A percentile compares a stretch with the other conserved stretches of the same genome.
Conservation (phyloP, 78 protist genomes). For the Planoprotostelium fungivorum region DNA sequence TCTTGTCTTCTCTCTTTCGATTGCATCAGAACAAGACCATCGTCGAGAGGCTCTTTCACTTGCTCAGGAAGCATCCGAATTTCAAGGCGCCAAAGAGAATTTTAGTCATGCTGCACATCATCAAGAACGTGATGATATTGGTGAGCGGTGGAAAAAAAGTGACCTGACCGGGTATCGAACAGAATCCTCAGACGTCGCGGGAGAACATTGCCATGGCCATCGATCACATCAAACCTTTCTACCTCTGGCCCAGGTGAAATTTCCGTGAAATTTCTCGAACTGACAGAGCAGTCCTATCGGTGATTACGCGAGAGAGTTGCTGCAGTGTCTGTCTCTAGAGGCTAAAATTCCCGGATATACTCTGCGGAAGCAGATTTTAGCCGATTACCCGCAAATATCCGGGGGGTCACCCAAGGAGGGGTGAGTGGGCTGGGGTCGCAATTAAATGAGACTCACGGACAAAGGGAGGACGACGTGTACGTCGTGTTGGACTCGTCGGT, state of each 20-base stretch:
- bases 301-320: neutral
- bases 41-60: neutral
- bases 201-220: neutral
- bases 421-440: neutral
- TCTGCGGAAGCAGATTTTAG: neutral
- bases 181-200: neutral
- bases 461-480: neutral
- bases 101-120: neutral
- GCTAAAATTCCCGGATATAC: neutral
- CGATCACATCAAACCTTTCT: neutral
- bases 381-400: neutral
- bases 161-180: neutral
- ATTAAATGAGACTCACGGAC: neutral
- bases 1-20: neutral
- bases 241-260: neutral
- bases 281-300: neutral
- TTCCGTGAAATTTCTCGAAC: neutral
- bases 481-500: neutral
- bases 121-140: neutral
- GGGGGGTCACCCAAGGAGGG: neutral
- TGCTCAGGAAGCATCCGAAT: neutral
- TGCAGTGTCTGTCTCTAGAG: neutral
- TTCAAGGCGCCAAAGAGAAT: neutral
- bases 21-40: neutral
- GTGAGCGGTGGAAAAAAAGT: neutral